Evolutionary conservation across 2,329 filamentous ascomycete species (phyloP).

Genomic region (Fusarium algeriense): DNA sequence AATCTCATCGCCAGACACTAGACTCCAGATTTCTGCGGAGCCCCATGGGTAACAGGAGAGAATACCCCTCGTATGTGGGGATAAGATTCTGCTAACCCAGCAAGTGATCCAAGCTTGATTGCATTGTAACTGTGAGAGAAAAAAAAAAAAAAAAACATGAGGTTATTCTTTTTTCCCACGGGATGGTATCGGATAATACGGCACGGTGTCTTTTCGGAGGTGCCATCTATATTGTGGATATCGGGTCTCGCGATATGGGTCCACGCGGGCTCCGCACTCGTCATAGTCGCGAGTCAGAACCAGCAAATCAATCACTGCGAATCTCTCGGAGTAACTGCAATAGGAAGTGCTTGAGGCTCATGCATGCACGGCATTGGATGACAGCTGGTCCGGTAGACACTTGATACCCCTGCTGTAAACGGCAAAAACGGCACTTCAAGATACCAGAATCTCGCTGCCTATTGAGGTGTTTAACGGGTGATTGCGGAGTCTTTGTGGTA

Average conservation of each 20-base stretch:
- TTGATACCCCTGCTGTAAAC: background rate
- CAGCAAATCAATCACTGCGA: background rate
- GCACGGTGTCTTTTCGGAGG: conserved; percentile 40
- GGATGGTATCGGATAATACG: conserved; percentile 25
- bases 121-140: background rate
- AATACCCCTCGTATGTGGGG: conserved; percentile 32
- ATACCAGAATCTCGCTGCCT: background rate
- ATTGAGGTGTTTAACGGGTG: background rate
- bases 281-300: conserved; percentile 26
- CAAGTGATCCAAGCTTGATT: background rate
- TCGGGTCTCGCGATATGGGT: background rate
- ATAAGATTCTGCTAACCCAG: background rate
- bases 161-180: background rate
- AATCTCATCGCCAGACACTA: background rate
- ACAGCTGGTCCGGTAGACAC: conserved; percentile 1
- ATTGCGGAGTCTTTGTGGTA: background rate
- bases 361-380: conserved; percentile 11
- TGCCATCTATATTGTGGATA: conserved; percentile 12
- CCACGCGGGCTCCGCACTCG: background rate
- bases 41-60: conserved; percentile 32
- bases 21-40: conserved; percentile 28
- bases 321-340: conserved; percentile 4
- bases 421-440: background rate
- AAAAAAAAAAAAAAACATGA: background rate
- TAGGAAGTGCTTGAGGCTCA: conserved; percentile 2